These are phyloP conservation scores for Conoideocrella luteorostrata DNA, from an alignment of 2,329 filamentous ascomycete genomes.

Conservation along the genomic window DNA sequence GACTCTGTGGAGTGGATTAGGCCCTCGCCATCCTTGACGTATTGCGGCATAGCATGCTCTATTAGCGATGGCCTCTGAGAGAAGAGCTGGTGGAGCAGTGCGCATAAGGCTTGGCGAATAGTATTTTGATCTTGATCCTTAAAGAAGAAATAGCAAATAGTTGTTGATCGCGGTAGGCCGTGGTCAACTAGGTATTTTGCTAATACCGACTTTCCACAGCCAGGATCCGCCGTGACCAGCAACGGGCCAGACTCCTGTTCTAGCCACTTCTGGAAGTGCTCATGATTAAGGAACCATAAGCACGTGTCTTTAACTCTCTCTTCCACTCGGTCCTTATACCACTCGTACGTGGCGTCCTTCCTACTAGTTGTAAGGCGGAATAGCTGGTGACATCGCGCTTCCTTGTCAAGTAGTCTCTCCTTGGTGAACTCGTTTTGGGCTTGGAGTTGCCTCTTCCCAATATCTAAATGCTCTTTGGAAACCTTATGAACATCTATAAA, in stretches of 20 bases:
- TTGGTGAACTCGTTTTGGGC: too few relatives aligned
- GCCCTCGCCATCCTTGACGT: not conserved
- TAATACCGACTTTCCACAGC: slow-evolving; percentile 32
- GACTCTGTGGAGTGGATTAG: not conserved
- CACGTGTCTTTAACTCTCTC: too few relatives aligned
- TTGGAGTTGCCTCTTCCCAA: too few relatives aligned
- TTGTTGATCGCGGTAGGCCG: slow-evolving; percentile 14
- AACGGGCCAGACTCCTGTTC: slow-evolving; percentile 20
- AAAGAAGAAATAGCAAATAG: slow-evolving; percentile 23
- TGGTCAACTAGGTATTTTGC: slow-evolving; percentile 15
- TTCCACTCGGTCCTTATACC: too few relatives aligned
- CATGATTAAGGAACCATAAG: slow-evolving; percentile 26
- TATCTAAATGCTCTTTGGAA: too few relatives aligned
- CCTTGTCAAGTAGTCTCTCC: too few relatives aligned
- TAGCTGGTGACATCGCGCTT: too few relatives aligned
- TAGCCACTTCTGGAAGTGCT: slow-evolving; percentile 24
- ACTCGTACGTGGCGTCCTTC: too few relatives aligned
- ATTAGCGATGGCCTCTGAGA: not conserved
- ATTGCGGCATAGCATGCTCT: not conserved
- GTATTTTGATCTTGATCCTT: slow-evolving; percentile 3
- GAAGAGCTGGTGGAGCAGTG: not conserved
- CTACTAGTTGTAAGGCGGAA: too few relatives aligned
- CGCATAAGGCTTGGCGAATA: slow-evolving; percentile 3
- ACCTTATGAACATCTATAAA: too few relatives aligned
- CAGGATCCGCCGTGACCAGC: slow-evolving; percentile 31